Evolutionary conservation across 208 protist species (phyloP).

Genomic region (Phytomonas francai): DNA sequence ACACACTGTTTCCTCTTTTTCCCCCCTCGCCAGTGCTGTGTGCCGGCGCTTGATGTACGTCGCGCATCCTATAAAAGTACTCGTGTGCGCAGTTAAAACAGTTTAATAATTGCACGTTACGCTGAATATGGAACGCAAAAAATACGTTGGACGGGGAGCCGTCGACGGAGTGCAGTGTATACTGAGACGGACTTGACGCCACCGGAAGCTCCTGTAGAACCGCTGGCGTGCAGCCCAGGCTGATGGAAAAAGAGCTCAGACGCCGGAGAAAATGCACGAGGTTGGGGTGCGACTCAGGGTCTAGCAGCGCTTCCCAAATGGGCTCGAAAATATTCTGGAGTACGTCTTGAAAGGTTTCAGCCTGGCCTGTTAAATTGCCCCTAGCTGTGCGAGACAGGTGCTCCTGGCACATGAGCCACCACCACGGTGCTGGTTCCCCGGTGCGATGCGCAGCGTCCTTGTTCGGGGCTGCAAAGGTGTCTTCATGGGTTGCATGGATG

Average conservation of each 20-base stretch:
- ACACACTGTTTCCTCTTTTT: background rate
- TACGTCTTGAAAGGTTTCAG: conserved; percentile 60
- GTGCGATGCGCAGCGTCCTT: background rate
- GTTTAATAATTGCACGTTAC: conserved; percentile 97
- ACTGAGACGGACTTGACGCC: conserved; percentile 27
- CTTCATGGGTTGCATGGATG: conserved; percentile 38
- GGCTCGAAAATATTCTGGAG: conserved; percentile 96
- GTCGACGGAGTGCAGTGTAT: background rate
- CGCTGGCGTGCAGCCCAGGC: conserved; percentile 22
- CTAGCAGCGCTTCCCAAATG: conserved; percentile 88
- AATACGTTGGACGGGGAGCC: conserved; percentile 94
- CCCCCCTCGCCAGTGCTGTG: background rate
- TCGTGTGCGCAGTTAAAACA: conserved; percentile 42
- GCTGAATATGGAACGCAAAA: conserved; percentile 96
- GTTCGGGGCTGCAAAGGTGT: conserved; percentile 34
- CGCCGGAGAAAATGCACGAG: conserved; percentile 87
- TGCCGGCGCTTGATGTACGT: background rate
- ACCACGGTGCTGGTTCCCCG: background rate
- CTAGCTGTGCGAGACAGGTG: background rate
- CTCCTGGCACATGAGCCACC: background rate
- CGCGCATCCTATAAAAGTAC: conserved; percentile 5
- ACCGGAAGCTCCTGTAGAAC: conserved; percentile 38
- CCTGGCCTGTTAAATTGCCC: background rate
- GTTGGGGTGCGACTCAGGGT: conserved; percentile 43
- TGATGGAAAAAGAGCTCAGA: conserved; percentile 82